Evolutionary conservation across 177 flowering plant species (phyloP), one percentile per base, ranked within the genome.

Genomic region (Vitis hybrid): DNA sequence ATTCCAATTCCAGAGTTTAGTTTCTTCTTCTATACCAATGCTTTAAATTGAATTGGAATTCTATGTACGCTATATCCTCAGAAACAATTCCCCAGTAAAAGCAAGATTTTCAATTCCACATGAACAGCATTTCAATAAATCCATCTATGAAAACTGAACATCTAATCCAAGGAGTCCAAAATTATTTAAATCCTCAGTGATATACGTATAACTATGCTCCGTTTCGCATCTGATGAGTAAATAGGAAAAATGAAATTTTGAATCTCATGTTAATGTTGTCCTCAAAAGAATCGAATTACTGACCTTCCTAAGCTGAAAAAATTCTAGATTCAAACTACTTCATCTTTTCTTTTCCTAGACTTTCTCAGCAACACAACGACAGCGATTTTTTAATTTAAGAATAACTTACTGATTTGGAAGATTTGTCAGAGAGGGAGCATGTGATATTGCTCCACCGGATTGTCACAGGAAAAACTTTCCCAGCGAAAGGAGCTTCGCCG

Each of bases 391-490:
- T 4, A 11, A 27, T 40, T 56, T 6, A 7, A 35, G 30, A 48
- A 15, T 27, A 62, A 68, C 85, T 87, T 62, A 94, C 97, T 13
- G 86, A 77, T 81, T 89, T 82, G 6, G 89, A 81, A 9, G 96
- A 79, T 72, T 89, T 93, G 57, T 91, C 91, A 9, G 89, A 75
- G 70, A 93, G 84, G 3, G 91, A 83, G 75, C 96, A 95, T 1
- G 86, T 89, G 75, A 95, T 84, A 83, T 81, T 88, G 49, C 80
- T 78, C 99, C 99, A 95, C 21, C 73, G 85, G 60, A 95, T 85
- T 49, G 91, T 81, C 62, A 90, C 89, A 69, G 98, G 97, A 27
- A 60, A 2, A 40, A 93, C 87, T 65, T 83, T 82, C 2, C 85
- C 89, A 58, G 81, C 2, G 3, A 48, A 67, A 54, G 78, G 72